phyloP scores from a whole-genome alignment of 2,329 filamentous ascomycete genomes.

The Fusarium coicis region DNA sequence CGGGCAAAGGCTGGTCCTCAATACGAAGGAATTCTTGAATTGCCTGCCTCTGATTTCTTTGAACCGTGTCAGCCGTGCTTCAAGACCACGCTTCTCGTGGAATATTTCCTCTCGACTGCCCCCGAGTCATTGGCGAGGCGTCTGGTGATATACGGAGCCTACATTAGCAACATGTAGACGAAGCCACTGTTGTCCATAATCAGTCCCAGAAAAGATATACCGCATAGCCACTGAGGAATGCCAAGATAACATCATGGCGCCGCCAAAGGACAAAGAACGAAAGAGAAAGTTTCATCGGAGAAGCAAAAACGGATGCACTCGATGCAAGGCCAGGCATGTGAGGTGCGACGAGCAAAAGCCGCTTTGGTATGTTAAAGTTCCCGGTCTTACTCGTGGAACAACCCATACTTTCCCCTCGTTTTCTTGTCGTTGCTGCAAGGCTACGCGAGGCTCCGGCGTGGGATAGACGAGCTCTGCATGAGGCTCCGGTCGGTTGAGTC shows the following conservation, averaged over 20 bases:
- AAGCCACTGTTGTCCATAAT: conserved; percentile 7
- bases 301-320: conserved; percentile 51
- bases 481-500: conserved; percentile 10
- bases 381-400: conserved; percentile 21
- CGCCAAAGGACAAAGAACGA: conserved; percentile 51
- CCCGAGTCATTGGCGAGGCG: conserved; percentile 35
- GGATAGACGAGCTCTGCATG: conserved; percentile 41
- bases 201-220: conserved; percentile 30
- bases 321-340: conserved; percentile 56
- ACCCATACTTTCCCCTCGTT: conserved; percentile 22
- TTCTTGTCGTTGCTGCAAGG: conserved; percentile 34
- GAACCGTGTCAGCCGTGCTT: conserved; percentile 38
- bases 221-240: conserved; percentile 25
- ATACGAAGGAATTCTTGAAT: conserved; percentile 44
- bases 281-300: conserved; percentile 52
- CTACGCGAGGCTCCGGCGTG: conserved; percentile 28
- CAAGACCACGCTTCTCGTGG: conserved; percentile 34
- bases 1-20: conserved; percentile 43
- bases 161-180: conserved; percentile 39
- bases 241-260: conserved; percentile 45
- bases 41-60: conserved; percentile 37
- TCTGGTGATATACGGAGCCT: conserved; percentile 39
- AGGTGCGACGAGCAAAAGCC: conserved; percentile 59
- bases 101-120: conserved; percentile 43
- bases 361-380: conserved; percentile 53